These are phyloP conservation scores for Stachybotrys chartarum DNA, from an alignment of 2,329 filamentous ascomycete species.

Conservation along the genomic window DNA sequence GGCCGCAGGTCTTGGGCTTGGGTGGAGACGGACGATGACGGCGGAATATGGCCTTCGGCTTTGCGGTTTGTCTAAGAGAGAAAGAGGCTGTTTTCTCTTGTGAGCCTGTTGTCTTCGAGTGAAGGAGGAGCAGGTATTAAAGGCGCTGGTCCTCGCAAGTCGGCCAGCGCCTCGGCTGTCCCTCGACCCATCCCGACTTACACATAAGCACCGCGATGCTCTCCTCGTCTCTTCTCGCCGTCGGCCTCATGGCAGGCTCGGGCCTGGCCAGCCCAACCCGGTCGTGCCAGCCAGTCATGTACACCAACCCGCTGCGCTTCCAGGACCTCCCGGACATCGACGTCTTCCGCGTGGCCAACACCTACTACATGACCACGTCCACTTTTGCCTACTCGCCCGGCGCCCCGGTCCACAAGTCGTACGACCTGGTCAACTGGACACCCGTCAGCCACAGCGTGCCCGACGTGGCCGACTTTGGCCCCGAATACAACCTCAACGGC, in stretches of 20 bases:
- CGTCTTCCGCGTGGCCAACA: constrained; percentile 38
- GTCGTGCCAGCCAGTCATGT: constrained; percentile 7
- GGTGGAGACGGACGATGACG: neutral
- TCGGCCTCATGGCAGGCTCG: neutral
- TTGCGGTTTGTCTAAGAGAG: neutral
- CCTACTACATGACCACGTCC: constrained; percentile 46
- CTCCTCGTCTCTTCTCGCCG: neutral
- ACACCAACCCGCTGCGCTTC: constrained; percentile 44
- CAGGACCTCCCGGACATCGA: constrained; percentile 48
- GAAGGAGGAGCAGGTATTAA: neutral
- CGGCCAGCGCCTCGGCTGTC: neutral
- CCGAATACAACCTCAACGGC: constrained; percentile 35
- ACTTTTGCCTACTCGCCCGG: constrained; percentile 48
- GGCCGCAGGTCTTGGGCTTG: neutral
- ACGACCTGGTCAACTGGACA: constrained; percentile 45
- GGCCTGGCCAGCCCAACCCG: neutral
- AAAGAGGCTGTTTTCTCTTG: neutral
- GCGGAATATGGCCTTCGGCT: neutral
- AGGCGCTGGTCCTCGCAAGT: neutral
- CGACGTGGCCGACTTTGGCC: constrained; percentile 31
- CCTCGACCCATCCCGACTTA: neutral
- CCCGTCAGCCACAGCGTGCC: constrained; percentile 31
- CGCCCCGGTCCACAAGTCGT: constrained; percentile 45
- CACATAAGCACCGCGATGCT: neutral
- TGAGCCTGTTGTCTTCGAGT: neutral